Percentiles rank a stretch among this genome's conserved stretches.
phyloP scores from a whole-genome alignment of 805 yeast species.

The Wickerhamomyces pijperi region DNA sequence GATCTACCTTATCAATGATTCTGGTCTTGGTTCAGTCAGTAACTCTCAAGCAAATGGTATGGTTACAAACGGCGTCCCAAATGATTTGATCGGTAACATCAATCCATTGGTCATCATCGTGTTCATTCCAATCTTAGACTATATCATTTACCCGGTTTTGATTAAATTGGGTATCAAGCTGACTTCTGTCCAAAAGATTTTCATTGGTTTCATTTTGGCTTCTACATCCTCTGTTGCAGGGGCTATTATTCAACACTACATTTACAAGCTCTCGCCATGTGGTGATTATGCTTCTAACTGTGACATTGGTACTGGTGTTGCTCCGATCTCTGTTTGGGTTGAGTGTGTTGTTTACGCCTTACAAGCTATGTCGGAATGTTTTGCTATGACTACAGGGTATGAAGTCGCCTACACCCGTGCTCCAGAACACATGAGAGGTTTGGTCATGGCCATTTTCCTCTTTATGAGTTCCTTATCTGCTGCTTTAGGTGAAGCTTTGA shows the following conservation, averaged over 20 bases:
- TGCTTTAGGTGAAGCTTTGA: slow-evolving; percentile 61
- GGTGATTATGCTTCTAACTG: slow-evolving; percentile 48
- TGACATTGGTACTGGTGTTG: slow-evolving; percentile 18
- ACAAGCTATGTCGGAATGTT: slow-evolving; percentile 63
- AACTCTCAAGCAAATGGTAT: slow-evolving; percentile 51
- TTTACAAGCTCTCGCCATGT: slow-evolving; percentile 65
- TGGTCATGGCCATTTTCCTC: slow-evolving; percentile 40
- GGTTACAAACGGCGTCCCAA: slow-evolving; percentile 67
- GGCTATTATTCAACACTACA: slow-evolving; percentile 62
- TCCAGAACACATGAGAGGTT: slow-evolving; percentile 39
- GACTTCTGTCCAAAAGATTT: slow-evolving; percentile 60
- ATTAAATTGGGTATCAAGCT: slow-evolving; percentile 39
- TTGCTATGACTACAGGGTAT: slow-evolving; percentile 69
- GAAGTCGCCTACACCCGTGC: slow-evolving; percentile 80
- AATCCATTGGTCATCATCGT: slow-evolving; percentile 65
- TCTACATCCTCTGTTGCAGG: slow-evolving; percentile 21
- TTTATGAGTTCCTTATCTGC: slow-evolving; percentile 65
- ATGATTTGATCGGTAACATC: slow-evolving; percentile 64
- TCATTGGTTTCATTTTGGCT: slow-evolving; percentile 55
- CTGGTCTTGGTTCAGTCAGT: slow-evolving; percentile 37
- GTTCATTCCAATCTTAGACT: slow-evolving; percentile 64
- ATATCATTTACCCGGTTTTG: slow-evolving; percentile 39
- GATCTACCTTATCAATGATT: slow-evolving; percentile 61
- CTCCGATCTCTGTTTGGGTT: slow-evolving; percentile 48
- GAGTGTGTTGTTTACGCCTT: slow-evolving; percentile 57